Evolutionary conservation across 257 asterid species (phyloP), one percentile per base, ranked within the genome.

Genomic region (Nemophila menziesii): DNA sequence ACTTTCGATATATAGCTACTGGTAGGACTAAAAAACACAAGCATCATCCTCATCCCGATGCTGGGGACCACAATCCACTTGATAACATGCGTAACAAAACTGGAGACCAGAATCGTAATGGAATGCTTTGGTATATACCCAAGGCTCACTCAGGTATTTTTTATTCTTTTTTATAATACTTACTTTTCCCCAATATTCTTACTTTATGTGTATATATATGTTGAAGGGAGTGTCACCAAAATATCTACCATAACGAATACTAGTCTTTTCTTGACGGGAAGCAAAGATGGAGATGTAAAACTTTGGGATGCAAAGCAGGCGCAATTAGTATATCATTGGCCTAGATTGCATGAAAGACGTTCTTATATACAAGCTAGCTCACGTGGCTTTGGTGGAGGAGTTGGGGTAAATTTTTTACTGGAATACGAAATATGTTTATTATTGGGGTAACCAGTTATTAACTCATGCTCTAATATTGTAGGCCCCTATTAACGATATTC

Each of bases 81-180:
- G 78, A 66, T 48, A 79, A 83, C 51, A 71, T 71, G 75, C 71
- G 56, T 52, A 71, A 67, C 72, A 80, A 71, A 78, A 71, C 87
- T 1, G 96, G 99, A 42, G 99, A 84, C 64, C 99, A 85, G 61
- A 90, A 90, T 69, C 74, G 96, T 61, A 85, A 90, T 46, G 99
- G 99, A 52, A 90, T 90, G 99, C 93, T 90, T 39, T 90, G 99
- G 99, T 90, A 90, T 65, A 90, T 90, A 54, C 99, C 96, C 20
- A 90, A 85, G 71, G 99, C 99, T 64, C 99, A 90, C 74, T 65
- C 96, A 61, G 99, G 98, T 84, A 75, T 46, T n/a, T n/a, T n/a
- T n/a, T n/a, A n/a, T n/a, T n/a, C n/a, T n/a, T n/a, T n/a, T n/a
- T n/a, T 44, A 51, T 44, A 33, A 34, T 66, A 3, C 43, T 43